These are phyloP conservation scores for Xenosphaeropsis pyriputrescens DNA, from an alignment of 2,329 filamentous ascomycete genomes.

Conservation along the genomic window DNA sequence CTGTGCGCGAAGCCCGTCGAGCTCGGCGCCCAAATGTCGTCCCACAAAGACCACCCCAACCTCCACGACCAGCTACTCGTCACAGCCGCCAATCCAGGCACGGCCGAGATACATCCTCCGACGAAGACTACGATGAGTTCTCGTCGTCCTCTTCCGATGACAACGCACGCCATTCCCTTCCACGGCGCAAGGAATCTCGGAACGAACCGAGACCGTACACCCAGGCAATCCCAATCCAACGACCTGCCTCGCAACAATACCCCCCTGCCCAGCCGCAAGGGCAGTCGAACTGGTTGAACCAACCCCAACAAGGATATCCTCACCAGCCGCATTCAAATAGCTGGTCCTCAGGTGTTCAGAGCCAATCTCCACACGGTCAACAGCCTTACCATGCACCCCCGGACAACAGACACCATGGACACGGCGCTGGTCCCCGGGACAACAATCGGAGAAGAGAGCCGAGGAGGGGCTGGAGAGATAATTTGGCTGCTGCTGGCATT, in stretches of 20 bases:
- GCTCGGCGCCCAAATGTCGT: not conserved
- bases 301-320: not conserved
- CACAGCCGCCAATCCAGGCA: not conserved
- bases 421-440: too few relatives aligned
- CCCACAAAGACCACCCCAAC: not conserved
- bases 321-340: not conserved
- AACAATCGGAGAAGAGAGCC: constrained; percentile 9
- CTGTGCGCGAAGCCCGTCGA: constrained; percentile 18
- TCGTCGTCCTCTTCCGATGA: not conserved
- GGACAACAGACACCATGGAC: too few relatives aligned
- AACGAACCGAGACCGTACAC: too few relatives aligned
- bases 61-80: not conserved
- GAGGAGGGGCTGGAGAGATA: constrained; percentile 33
- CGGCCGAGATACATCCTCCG: not conserved
- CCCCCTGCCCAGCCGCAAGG: too few relatives aligned
- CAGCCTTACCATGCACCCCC: too few relatives aligned
- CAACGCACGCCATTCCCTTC: too few relatives aligned
- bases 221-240: too few relatives aligned
- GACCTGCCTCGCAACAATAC: too few relatives aligned
- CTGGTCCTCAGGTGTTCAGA: too few relatives aligned
- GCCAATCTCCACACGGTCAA: too few relatives aligned
- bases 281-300: too few relatives aligned
- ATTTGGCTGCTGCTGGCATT: constrained; percentile 41
- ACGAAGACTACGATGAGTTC: constrained; percentile 7
- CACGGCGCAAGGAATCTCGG: too few relatives aligned